Base-by-base conservation (phyloP, 306 rosid species). In the Castanea crenata region DNA sequence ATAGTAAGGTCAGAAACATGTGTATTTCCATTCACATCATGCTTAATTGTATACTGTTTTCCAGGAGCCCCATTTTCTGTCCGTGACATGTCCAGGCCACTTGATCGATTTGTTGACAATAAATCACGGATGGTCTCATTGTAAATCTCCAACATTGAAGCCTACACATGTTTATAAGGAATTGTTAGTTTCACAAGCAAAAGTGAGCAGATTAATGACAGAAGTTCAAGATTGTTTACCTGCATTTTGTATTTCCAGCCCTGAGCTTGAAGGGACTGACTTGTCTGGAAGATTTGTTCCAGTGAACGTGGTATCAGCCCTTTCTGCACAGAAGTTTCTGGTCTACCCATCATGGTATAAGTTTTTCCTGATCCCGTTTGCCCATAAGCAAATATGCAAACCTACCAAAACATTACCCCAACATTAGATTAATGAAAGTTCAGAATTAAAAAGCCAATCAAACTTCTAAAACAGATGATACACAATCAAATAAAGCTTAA, bases 311-410 rank as follows among this genome's bases (percentile, higher is more conserved):
- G 99, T 64, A 95, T 95, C 84, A 95, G 59, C 71, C 99, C 99
- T 88, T 91, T 95, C 72, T 91, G 83, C 29, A 90, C 99, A 10
- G 91, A 77, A 59, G 88, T 82, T 54, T 89, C 93, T 20, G 98
- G 97, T 72, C 85, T 91, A 23, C 99, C 99, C 95, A 94, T 92
- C 98, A 94, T 94, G 44, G 98, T 94, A 73, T 89, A 89, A 32
- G 98, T 94, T 84, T 94, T 92, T 11, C 97, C 99, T 5, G 99
- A 92, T 19, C 99, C 97, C 0, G 99, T 92, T 74, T 94, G 99
- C 54, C 99, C 99, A n/a, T 94, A 94, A 14, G 99, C 99, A 85
- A 94, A 94, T 76, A 94, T 94, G 84, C 99, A 95, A 14, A 95
- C 99, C 99, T 96, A 79, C 69, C 84, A 89, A 67, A 76, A 77